Conservation (phyloP, 2,329 filamentous ascomycete species). For the Calonectria multiphialidica region DNA sequence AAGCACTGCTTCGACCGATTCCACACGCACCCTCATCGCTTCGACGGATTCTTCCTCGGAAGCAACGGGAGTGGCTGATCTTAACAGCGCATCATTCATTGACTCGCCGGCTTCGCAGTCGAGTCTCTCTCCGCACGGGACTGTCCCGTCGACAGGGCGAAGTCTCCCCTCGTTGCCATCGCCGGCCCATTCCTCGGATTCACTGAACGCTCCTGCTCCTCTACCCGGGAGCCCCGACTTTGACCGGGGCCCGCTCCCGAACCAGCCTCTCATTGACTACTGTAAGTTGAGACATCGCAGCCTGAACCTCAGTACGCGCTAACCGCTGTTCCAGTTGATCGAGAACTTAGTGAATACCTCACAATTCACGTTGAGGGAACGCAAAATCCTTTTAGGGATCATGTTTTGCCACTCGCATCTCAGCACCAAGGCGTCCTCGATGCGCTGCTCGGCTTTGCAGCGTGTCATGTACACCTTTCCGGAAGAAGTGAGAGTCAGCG, state of each 20-base stretch:
- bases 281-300: constrained; percentile 9
- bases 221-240: not conserved
- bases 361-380: constrained; percentile 32
- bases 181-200: not conserved
- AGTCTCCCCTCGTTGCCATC: constrained; percentile 3
- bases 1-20: not conserved
- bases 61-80: rapidly evolving
- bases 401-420: constrained; percentile 39
- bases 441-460: constrained; percentile 41
- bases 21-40: not conserved
- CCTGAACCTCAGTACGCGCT: not conserved
- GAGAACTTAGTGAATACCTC: constrained; percentile 33
- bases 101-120: not conserved
- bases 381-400: constrained; percentile 38
- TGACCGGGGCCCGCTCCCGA: constrained; percentile 12
- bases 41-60: not conserved
- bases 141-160: not conserved
- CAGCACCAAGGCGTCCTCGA: constrained; percentile 43
- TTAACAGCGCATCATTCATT: not conserved
- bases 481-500: constrained; percentile 16
- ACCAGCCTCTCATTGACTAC: constrained; percentile 23
- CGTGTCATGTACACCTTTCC: constrained; percentile 41
- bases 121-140: not conserved
- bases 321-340: constrained; percentile 32
- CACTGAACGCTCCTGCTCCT: not conserved